Evolutionary conservation across 768 basidiomycete species (phyloP).

Genomic region (Hericium coralloides): DNA sequence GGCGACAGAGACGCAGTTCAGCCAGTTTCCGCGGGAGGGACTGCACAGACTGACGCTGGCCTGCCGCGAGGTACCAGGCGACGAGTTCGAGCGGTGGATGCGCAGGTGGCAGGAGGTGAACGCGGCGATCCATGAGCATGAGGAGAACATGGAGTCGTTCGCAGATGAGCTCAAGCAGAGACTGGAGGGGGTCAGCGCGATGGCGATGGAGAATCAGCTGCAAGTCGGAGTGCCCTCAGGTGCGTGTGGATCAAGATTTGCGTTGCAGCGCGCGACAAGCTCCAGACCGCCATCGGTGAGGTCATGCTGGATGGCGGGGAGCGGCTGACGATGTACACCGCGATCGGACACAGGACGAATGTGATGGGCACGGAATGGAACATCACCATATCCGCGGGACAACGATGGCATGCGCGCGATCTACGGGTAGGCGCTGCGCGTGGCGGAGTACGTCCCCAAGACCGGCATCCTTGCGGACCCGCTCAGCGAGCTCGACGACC

Average conservation of each 20-base stretch:
- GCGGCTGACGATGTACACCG: slow-evolving; percentile 27
- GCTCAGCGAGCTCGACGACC: slow-evolving; percentile 15
- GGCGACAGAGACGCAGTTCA: slow-evolving; percentile 73
- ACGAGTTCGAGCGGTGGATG: slow-evolving; percentile 75
- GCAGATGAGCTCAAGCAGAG: slow-evolving; percentile 77
- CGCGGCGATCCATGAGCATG: slow-evolving; percentile 69
- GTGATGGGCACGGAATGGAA: slow-evolving; percentile 86
- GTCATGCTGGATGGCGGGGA: not conserved
- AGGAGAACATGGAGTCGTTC: slow-evolving; percentile 67
- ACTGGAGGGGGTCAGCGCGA: slow-evolving; percentile 86
- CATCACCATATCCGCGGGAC: slow-evolving; percentile 88
- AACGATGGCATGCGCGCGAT: slow-evolving; percentile 48
- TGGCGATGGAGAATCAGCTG: slow-evolving; percentile 95
- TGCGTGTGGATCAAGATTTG: slow-evolving; percentile 95
- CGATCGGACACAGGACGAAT: slow-evolving; percentile 96
- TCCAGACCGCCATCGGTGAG: slow-evolving; percentile 90
- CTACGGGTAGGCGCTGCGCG: slow-evolving; percentile 70
- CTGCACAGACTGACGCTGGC: slow-evolving; percentile 91
- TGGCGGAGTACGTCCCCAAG: slow-evolving; percentile 86
- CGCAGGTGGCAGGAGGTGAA: slow-evolving; percentile 73
- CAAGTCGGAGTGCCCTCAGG: slow-evolving; percentile 98
- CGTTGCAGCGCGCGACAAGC: slow-evolving; percentile 98
- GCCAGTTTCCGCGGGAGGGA: slow-evolving; percentile 80
- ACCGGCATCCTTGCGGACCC: slow-evolving; percentile 48
- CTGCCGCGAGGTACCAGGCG: slow-evolving; percentile 76